Base-by-base conservation (phyloP, 768 basidiomycete genomes). In the Hydnomerulius pinastri region DNA sequence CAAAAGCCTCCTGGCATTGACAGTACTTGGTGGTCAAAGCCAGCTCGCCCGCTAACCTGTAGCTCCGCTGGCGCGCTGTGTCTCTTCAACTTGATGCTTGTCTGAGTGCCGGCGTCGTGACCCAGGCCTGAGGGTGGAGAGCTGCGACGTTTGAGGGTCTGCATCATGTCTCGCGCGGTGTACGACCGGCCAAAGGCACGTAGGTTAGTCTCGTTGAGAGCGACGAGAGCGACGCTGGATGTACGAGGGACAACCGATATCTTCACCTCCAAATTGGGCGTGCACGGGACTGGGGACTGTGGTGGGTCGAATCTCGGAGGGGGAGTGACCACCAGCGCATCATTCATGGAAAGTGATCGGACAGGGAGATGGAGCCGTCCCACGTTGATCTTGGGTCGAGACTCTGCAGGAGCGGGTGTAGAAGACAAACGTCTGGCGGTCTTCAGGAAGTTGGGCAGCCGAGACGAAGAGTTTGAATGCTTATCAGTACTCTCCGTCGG, bases 61-160 rank as follows among this genome's bases (percentile, higher is more conserved):
- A 86, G 66, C 61, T 87, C 82, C 10, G 82, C 82, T 20, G 85
- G 86, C 8, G 83, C 83, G 60, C 84, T 86, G 57, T 75, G 74
- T 43, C 86, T 77, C 64, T 74, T 79, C 65, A 71, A 73, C 54
- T 73, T 75, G 46, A 73, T 69, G 50, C 68, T 71, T 24, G 60
- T 60, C 27, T 56, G 53, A 35, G 56, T 58, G 41, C 42, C 67
- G 54, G 7, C 43, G 53, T 41, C 25, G 23, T 29, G 36, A 10
- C 39, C 52, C 38, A 49, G 52, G 46, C 23, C 45, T 58, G 25
- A 43, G 53, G 53, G 32, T 10, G 75, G 71, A 43, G 73, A 51
- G 6, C 77, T 81, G 59, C 86, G 80, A 46, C 83, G 79, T 56
- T 74, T 73, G 54, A 91, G 73, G 15, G 81, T 80, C 25, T 74